phyloP scores from a whole-genome alignment of 129 eudicot species.

The Tagetes patula region DNA sequence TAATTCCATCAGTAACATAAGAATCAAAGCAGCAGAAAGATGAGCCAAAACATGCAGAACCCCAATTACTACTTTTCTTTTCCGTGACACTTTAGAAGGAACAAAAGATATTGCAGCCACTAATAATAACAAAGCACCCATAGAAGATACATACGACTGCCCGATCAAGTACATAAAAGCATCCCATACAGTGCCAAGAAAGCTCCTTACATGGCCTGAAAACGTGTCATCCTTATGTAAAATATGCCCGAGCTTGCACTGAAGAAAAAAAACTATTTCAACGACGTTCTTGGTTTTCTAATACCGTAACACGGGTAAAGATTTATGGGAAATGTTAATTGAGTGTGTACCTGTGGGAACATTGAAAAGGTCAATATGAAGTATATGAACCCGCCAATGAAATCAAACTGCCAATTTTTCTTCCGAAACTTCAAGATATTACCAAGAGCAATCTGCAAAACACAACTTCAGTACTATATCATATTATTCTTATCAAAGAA shows the following conservation, averaged over 20 bases:
- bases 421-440: slow-evolving; percentile 92
- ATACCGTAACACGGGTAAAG: background rate
- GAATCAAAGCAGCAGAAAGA: slow-evolving; percentile 83
- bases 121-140: slow-evolving; percentile 65
- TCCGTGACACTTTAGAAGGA: slow-evolving; percentile 80
- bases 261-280: slow-evolving; percentile 7
- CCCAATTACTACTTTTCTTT: slow-evolving; percentile 68
- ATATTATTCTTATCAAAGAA: background rate
- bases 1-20: slow-evolving; percentile 87
- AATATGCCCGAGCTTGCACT: slow-evolving; percentile 92
- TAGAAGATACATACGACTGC: slow-evolving; percentile 72
- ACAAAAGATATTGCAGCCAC: slow-evolving; percentile 71
- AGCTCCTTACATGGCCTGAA: slow-evolving; percentile 77
- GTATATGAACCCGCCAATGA: slow-evolving; percentile 94
- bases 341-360: slow-evolving; percentile 82
- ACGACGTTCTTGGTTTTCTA: background rate
- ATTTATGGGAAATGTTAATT: background rate
- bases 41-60: slow-evolving; percentile 86
- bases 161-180: slow-evolving; percentile 77
- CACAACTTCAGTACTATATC: slow-evolving; percentile 9
- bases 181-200: slow-evolving; percentile 77
- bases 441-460: slow-evolving; percentile 84
- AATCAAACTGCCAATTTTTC: slow-evolving; percentile 99
- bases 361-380: slow-evolving; percentile 84
- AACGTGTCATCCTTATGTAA: slow-evolving; percentile 73